These are phyloP conservation scores for Dinochytrium kinnereticum DNA, from an alignment of 371 early-diverging fungal species.

Conservation along the genomic window DNA sequence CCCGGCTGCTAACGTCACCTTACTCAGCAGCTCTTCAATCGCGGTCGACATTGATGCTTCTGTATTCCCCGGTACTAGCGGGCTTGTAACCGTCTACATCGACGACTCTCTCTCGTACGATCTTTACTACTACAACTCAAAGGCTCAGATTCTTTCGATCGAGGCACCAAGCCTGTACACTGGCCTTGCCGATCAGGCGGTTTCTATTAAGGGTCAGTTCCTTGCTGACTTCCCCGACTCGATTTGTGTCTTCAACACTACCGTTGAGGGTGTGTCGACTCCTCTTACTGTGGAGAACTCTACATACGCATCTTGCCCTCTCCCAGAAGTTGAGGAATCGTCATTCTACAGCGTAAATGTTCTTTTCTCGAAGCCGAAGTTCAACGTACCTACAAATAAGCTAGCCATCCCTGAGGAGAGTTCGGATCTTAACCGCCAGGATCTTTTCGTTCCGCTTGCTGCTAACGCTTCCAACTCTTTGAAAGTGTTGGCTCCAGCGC, in stretches of 20 bases:
- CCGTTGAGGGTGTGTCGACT: conserved; percentile 16
- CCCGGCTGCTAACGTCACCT: neutral
- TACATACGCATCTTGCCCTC: conserved; percentile 17
- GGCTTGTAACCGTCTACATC: conserved; percentile 19
- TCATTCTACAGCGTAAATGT: conserved; percentile 17
- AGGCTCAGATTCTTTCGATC: conserved; percentile 11
- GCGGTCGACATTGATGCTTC: conserved; percentile 22
- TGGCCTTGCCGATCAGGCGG: neutral
- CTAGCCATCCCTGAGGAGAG: neutral
- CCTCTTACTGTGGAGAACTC: conserved; percentile 19
- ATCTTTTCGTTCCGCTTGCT: neutral
- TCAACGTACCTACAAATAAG: neutral
- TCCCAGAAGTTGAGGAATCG: conserved; percentile 5
- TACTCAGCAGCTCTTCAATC: conserved; percentile 19
- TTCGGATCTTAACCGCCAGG: neutral
- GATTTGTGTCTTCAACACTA: conserved; percentile 36
- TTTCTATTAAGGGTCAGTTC: conserved; percentile 17
- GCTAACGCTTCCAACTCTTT: conserved; percentile 1
- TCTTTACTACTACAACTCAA: conserved; percentile 28
- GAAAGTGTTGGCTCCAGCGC: conserved; percentile 20
- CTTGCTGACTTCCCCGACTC: conserved; percentile 15
- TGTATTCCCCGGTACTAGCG: conserved; percentile 20
- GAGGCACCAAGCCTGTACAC: conserved; percentile 16
- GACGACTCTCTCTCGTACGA: conserved; percentile 29
- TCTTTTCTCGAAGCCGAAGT: conserved; percentile 26